Percentiles rank a stretch among this genome's conserved stretches.
These are phyloP conservation scores for Hyaloscypha hepaticicola DNA, from an alignment of 495 filamentous ascomycete species.

Conservation along the genomic window DNA sequence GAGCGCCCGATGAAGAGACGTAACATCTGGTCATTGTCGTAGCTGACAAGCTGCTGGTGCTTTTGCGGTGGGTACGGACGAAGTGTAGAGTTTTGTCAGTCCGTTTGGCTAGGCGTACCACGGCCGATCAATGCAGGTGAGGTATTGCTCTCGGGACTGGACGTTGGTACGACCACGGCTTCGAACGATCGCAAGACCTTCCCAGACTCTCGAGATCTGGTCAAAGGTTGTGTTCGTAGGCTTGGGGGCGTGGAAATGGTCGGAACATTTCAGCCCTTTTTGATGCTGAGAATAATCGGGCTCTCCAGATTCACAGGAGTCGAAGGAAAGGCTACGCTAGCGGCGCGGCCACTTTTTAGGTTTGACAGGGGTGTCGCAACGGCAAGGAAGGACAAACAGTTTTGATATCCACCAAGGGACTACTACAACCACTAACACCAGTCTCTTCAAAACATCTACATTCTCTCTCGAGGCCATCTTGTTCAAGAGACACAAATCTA, in stretches of 20 bases:
- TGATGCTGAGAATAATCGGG: conserved; percentile 3
- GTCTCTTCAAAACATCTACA: neutral
- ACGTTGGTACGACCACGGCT: conserved; percentile 12
- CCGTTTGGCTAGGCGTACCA: conserved; percentile 18
- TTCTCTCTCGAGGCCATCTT: neutral
- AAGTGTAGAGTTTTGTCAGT: conserved; percentile 11
- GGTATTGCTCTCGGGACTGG: conserved; percentile 1
- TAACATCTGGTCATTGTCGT: conserved; percentile 38
- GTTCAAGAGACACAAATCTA: neutral
- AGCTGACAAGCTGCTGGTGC: conserved; percentile 23
- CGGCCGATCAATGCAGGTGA: conserved; percentile 12
- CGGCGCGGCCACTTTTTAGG: neutral
- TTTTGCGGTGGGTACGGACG: neutral
- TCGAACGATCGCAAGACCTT: neutral
- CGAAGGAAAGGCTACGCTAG: conserved; percentile 10
- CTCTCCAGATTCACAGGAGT: neutral
- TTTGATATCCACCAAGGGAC: neutral
- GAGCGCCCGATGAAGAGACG: conserved; percentile 33
- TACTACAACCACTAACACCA: neutral
- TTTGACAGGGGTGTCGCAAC: conserved; percentile 1
- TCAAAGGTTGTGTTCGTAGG: neutral
- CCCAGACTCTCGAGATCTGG: conserved; percentile 8
- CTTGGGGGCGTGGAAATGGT: neutral
- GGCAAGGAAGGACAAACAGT: neutral
- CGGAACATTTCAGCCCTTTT: conserved; percentile 15